Conservation (phyloP, 1,139 yeast species). For the Geotrichum europaeum region DNA sequence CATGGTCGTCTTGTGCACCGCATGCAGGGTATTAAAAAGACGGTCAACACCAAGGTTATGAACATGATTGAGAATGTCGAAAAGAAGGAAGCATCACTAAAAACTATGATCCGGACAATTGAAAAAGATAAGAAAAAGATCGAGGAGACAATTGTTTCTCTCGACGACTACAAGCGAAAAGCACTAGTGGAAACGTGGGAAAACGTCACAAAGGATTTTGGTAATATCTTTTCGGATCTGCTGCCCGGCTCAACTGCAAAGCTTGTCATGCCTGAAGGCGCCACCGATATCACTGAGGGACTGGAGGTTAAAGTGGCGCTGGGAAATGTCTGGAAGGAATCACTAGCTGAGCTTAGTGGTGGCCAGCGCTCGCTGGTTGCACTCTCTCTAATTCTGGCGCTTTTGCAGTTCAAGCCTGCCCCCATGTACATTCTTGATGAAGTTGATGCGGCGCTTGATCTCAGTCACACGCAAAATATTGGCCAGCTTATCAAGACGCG, state of each 20-base stretch:
- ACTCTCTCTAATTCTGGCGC: slow-evolving; percentile 79
- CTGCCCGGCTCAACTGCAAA: slow-evolving; percentile 89
- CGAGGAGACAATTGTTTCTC: slow-evolving; percentile 77
- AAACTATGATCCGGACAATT: slow-evolving; percentile 77
- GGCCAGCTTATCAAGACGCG: slow-evolving; percentile 94
- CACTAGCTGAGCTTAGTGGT: slow-evolving; percentile 90
- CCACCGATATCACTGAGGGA: slow-evolving; percentile 78
- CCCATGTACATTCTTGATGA: slow-evolving; percentile 97
- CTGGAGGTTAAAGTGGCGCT: slow-evolving; percentile 84
- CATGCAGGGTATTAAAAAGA: slow-evolving; percentile 67
- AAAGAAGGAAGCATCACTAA: slow-evolving; percentile 73
- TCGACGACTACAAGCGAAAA: slow-evolving; percentile 80
- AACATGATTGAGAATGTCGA: slow-evolving; percentile 92
- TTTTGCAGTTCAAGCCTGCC: slow-evolving; percentile 91
- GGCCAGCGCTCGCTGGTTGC: slow-evolving; percentile 96
- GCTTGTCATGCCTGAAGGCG: slow-evolving; percentile 68
- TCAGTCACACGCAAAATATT: slow-evolving; percentile 94
- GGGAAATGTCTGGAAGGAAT: slow-evolving; percentile 94
- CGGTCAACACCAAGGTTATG: slow-evolving; percentile 85
- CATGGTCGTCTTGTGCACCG: slow-evolving; percentile 54
- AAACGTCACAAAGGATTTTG: slow-evolving; percentile 75
- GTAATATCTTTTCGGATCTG: slow-evolving; percentile 83
- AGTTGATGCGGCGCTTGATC: slow-evolving; percentile 96
- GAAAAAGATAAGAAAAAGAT: slow-evolving; percentile 88
- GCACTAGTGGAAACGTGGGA: slow-evolving; percentile 80